Evolutionary conservation across 345 rosid genomes (phyloP).

Genomic region (Salix viminalis): DNA sequence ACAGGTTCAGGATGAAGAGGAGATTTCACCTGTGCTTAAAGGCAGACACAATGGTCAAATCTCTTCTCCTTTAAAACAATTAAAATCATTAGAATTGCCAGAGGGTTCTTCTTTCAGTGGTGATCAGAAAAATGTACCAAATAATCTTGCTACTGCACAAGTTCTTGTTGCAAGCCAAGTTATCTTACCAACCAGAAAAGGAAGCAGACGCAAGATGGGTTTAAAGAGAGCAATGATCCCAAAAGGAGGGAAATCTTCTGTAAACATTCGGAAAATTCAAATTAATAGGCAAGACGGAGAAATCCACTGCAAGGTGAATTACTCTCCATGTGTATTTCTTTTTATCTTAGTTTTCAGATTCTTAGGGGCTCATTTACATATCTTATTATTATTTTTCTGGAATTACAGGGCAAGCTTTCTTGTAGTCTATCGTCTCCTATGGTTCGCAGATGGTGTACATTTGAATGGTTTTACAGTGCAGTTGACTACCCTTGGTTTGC

Average conservation of each 20-base stretch:
- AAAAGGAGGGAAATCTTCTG: constrained; percentile 40
- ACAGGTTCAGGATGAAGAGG: constrained; percentile 14
- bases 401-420: constrained; percentile 21
- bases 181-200: constrained; percentile 37
- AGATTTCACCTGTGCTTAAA: constrained; percentile 13
- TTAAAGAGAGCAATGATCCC: constrained; percentile 38
- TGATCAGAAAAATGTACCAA: constrained; percentile 40
- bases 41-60: constrained; percentile 23
- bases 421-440: constrained; percentile 20
- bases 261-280: constrained; percentile 35
- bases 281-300: constrained; percentile 42
- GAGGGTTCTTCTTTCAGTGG: constrained; percentile 35
- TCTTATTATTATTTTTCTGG: neutral
- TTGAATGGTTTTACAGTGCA: constrained; percentile 36
- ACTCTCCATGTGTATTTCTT: neutral
- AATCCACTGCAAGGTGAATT: constrained; percentile 35
- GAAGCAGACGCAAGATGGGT: constrained; percentile 62
- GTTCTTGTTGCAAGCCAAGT: constrained; percentile 41
- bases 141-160: constrained; percentile 31
- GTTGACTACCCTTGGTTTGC: constrained; percentile 39
- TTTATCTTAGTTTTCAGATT: neutral
- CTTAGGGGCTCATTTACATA: neutral
- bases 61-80: constrained; percentile 45
- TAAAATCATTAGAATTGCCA: constrained; percentile 34
- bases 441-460: constrained; percentile 27